A percentile compares a stretch with the other conserved stretches of the same genome.
phyloP scores from a whole-genome alignment of 176 grass and related monocot genomes.

The Alopecurus myosuroides region DNA sequence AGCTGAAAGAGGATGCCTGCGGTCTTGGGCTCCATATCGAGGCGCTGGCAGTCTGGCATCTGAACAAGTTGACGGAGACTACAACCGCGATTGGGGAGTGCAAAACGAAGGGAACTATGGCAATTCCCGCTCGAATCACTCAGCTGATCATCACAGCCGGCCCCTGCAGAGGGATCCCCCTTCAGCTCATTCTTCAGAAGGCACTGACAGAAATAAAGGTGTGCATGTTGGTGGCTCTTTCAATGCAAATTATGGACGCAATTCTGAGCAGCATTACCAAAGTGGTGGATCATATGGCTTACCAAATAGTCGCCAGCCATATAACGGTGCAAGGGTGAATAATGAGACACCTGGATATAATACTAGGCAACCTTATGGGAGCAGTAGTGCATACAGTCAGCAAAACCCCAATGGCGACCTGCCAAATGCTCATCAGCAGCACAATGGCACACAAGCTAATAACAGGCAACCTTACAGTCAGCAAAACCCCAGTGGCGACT shows the following conservation, averaged over 20 bases:
- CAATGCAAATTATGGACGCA: conserved; percentile 12
- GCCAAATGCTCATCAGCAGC: conserved; percentile 14
- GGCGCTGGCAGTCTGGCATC: conserved; percentile 26
- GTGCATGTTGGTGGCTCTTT: neutral
- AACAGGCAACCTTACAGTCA: conserved; percentile 27
- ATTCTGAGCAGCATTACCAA: conserved; percentile 27
- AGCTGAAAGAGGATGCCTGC: conserved; percentile 10
- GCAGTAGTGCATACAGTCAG: conserved; percentile 15
- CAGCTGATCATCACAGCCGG: neutral
- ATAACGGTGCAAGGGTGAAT: conserved; percentile 17
- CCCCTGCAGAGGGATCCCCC: conserved; percentile 12
- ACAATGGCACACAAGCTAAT: conserved; percentile 16
- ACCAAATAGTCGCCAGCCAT: conserved; percentile 24
- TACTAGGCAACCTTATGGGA: conserved; percentile 22
- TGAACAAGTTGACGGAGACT: conserved; percentile 36
- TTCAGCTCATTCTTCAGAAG: conserved; percentile 19
- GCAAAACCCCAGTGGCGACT: neutral
- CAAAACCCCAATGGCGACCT: neutral
- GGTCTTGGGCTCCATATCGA: conserved; percentile 21
- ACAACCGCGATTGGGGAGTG: conserved; percentile 12
- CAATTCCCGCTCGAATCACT: neutral
- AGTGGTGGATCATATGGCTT: conserved; percentile 26
- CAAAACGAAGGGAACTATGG: neutral
- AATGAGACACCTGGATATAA: conserved; percentile 25
- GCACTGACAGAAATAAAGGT: neutral